Evolutionary conservation across 345 rosid genomes (phyloP).

Genomic region (Lepidium africanum): DNA sequence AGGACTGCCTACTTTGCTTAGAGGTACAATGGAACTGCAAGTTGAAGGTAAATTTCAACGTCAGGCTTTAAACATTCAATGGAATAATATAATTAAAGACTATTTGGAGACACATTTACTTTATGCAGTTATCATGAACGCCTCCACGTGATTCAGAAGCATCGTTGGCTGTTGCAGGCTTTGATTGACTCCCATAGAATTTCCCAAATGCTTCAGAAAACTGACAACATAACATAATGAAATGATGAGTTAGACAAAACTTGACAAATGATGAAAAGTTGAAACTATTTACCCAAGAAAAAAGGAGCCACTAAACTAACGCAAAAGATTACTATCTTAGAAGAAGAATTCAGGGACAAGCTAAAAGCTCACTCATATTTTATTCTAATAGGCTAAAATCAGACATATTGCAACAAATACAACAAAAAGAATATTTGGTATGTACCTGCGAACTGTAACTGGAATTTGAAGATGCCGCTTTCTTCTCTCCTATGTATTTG

Average conservation of each 20-base stretch:
- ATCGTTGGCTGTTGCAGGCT: slow-evolving; percentile 55
- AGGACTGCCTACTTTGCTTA: slow-evolving; percentile 38
- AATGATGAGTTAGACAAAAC: not conserved
- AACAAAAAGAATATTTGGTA: not conserved
- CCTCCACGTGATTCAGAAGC: slow-evolving; percentile 52
- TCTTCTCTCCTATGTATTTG: slow-evolving; percentile 79
- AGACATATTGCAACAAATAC: not conserved
- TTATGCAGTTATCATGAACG: slow-evolving; percentile 82
- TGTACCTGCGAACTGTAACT: slow-evolving; percentile 84
- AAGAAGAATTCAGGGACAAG: not conserved
- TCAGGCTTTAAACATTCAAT: not conserved
- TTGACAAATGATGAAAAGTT: not conserved
- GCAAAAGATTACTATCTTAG: not conserved
- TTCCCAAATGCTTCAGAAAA: slow-evolving; percentile 95
- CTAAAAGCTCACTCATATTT: not conserved
- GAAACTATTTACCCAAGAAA: not conserved
- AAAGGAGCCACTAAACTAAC: not conserved
- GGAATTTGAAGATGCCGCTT: slow-evolving; percentile 53
- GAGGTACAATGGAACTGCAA: slow-evolving; percentile 61
- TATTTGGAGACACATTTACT: slow-evolving; percentile 32
- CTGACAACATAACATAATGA: slow-evolving; percentile 30
- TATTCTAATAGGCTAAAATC: not conserved
- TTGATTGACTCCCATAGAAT: slow-evolving; percentile 72
- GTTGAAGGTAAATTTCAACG: not conserved
- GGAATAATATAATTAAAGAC: not conserved